A percentile compares a stretch with the other conserved stretches of the same genome.
phyloP scores from a whole-genome alignment of 2,329 filamentous ascomycete species.

The Colletotrichum euphorbiae region DNA sequence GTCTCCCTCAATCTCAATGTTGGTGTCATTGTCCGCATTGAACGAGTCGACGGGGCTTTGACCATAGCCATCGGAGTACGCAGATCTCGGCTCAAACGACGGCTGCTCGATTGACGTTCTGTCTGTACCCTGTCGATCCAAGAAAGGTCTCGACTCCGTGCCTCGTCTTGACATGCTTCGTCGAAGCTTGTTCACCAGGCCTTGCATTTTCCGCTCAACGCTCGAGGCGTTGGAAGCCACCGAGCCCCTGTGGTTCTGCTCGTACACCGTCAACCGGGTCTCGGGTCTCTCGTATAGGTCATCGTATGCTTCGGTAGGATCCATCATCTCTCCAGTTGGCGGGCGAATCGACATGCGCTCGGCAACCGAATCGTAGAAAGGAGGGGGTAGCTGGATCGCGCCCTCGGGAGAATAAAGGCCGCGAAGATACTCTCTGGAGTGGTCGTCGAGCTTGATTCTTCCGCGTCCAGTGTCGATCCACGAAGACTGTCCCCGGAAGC shows the following conservation, averaged over 20 bases:
- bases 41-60: background rate
- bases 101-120: background rate
- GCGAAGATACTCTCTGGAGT: conserved; percentile 18
- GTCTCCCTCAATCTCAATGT: no score
- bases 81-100: background rate
- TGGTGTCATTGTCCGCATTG: background rate
- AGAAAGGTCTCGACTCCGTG: background rate
- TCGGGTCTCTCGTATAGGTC: background rate
- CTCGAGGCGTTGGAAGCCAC: background rate
- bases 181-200: conserved; percentile 11
- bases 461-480: conserved; percentile 29
- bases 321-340: background rate
- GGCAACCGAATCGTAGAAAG: background rate
- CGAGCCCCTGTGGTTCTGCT: background rate
- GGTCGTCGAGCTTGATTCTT: conserved; percentile 25
- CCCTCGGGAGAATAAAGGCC: conserved; percentile 24
- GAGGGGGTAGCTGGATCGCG: conserved; percentile 23
- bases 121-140: background rate
- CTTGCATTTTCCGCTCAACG: conserved; percentile 9
- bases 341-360: conserved; percentile 3
- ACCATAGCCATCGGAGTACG: background rate
- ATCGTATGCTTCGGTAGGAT: background rate
- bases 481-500: conserved; percentile 27
- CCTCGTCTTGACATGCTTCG: conserved; percentile 21
- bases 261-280: background rate